Base-by-base conservation (phyloP, 495 filamentous ascomycete genomes). In the Aspergillus steynii region DNA sequence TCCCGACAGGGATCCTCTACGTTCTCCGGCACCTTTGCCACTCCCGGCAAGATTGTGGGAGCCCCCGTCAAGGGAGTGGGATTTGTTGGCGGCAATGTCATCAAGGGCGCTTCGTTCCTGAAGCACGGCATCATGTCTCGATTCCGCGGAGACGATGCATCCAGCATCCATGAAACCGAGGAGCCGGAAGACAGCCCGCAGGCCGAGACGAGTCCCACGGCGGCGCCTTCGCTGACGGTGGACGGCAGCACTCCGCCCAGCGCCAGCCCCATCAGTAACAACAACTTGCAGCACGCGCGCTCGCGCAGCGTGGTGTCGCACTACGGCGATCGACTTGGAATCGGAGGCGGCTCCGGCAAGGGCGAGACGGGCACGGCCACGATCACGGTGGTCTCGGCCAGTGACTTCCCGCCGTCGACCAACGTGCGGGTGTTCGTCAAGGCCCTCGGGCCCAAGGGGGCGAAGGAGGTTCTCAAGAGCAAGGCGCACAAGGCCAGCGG, bases 41-140 rank as follows among this genome's bases (percentile, higher is more conserved):
- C 88, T 4, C 92, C 95, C n/a, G 91, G 92, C 31, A 96, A 93
- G 77, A 89, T 98, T 55, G 89, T 97, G 56, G 93, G 92, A 28
- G 94, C 90, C 10, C 95, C 95, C 10, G 85, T 98, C 68, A 98
- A 97, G 78, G 94, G 93, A 31, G 91, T 90, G 29, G 88, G 85
- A 51, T 87, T 89, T 48, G 88, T 91, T 50, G 92, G 88, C 7
- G 88, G 90, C 61, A 88, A 90, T 56, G 90, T 97, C 52, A 85
- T 88, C 61, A 95, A 92, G 70, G 95, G 92, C 31, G 94, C 92
- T 4, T 91, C 90, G 4, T 94, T 95, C 83, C 71, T 98, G 62
- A 89, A 90, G 61, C 84, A 88, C 65, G 88, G 90, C 9, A 86
- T 97, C 74, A 87, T 85, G 69, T 71, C 68, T 26, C 74, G 74